These are phyloP conservation scores for Aquilaria sinensis DNA, from an alignment of 345 rosid genomes.

Conservation along the genomic window DNA sequence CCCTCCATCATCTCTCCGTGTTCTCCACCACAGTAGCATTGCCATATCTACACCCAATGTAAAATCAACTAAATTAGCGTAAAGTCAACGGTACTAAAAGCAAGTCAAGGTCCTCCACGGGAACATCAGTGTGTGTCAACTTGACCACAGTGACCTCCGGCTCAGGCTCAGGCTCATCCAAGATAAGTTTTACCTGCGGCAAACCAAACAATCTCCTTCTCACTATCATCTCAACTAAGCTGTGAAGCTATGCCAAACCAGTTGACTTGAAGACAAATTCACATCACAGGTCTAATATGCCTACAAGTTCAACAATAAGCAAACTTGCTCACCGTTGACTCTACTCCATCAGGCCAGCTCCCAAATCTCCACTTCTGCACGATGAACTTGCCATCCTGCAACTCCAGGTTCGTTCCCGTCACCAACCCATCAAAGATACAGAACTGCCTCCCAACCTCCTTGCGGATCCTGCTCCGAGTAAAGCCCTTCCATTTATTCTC, in stretches of 20 bases:
- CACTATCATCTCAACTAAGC: too few relatives aligned
- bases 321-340: slow-evolving; percentile 52
- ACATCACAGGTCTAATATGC: too few relatives aligned
- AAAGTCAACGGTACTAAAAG: slow-evolving; percentile 32
- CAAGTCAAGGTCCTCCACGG: slow-evolving; percentile 59
- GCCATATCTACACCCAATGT: slow-evolving; percentile 61
- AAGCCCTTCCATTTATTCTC: slow-evolving; percentile 97
- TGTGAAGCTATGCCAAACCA: too few relatives aligned
- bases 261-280: too few relatives aligned
- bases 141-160: slow-evolving; percentile 74
- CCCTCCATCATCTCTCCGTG: slow-evolving; percentile 97
- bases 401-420: slow-evolving; percentile 68
- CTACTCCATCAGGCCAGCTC: slow-evolving; percentile 93
- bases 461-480: slow-evolving; percentile 84
- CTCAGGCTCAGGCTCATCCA: slow-evolving; percentile 57
- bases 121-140: slow-evolving; percentile 72
- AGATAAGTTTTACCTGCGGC: slow-evolving; percentile 62
- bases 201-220: not conserved
- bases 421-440: slow-evolving; percentile 93
- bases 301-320: not conserved
- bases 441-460: slow-evolving; percentile 75
- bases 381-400: slow-evolving; percentile 85
- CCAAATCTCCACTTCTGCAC: slow-evolving; percentile 95
- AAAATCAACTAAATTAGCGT: not conserved
- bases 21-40: slow-evolving; percentile 93